Percentiles rank a stretch among this genome's conserved stretches.
phyloP scores from a whole-genome alignment of 345 rosid genomes.

The Nephelium lappaceum region DNA sequence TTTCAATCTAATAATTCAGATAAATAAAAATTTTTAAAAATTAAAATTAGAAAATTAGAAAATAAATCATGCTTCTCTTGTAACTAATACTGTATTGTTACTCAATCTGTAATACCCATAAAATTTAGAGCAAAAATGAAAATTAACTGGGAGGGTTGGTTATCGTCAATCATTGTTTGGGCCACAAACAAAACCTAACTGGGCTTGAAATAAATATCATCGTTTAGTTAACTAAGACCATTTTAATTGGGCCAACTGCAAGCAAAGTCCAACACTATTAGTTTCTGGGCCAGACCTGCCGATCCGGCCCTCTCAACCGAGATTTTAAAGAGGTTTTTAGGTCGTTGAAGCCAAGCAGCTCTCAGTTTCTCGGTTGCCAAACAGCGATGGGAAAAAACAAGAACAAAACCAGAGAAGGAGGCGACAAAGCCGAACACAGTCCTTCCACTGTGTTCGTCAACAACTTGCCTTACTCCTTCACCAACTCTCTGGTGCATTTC shows the following conservation, averaged over 20 bases:
- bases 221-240: neutral
- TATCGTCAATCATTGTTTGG: neutral
- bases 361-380: conserved; percentile 13
- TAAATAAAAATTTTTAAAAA: too few species aligned
- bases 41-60: too few species aligned
- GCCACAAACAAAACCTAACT: neutral
- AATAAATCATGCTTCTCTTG: too few species aligned
- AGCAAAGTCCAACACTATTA: neutral
- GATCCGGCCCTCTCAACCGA: neutral
- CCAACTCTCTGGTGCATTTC: conserved; percentile 69
- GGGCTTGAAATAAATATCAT: too few species aligned
- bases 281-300: neutral
- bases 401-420: conserved; percentile 44
- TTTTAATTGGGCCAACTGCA: neutral
- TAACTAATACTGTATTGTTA: too few species aligned
- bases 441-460: conserved; percentile 76
- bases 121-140: too few species aligned
- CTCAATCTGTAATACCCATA: too few species aligned
- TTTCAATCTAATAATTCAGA: too few species aligned
- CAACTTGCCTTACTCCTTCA: conserved; percentile 83
- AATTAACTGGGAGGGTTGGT: too few species aligned
- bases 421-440: conserved; percentile 55
- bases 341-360: neutral
- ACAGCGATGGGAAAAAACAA: conserved; percentile 50
- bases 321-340: conserved; percentile 9